phyloP scores from a whole-genome alignment of 1,284 basidiomycete genomes.

The Papiliotrema flavescens region DNA sequence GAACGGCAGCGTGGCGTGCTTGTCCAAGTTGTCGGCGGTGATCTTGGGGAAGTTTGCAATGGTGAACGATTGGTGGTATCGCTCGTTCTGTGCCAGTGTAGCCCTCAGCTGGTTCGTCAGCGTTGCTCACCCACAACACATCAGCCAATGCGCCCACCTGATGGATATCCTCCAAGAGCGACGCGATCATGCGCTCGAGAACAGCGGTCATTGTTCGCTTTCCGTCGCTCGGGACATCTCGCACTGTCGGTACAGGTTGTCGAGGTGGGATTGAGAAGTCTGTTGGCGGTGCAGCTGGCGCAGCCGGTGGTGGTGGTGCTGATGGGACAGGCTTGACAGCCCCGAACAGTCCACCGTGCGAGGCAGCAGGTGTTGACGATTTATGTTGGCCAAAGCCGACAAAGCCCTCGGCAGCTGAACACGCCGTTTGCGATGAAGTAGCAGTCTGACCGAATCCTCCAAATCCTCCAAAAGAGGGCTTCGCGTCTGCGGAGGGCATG shows the following conservation, averaged over 20 bases:
- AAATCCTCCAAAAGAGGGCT: not conserved
- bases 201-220: slow-evolving; percentile 25
- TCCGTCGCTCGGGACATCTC: slow-evolving; percentile 26
- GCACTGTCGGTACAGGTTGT: slow-evolving; percentile 33
- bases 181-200: slow-evolving; percentile 42
- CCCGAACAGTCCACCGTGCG: not conserved
- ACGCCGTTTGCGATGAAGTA: not conserved
- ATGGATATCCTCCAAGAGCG: slow-evolving; percentile 43
- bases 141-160: slow-evolving; percentile 12
- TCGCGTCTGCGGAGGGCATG: not conserved
- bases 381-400: not conserved
- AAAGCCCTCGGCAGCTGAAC: not conserved
- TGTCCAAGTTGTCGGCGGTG: slow-evolving; percentile 32
- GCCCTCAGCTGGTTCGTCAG: slow-evolving; percentile 36
- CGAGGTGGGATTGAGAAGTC: slow-evolving; percentile 24
- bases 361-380: not conserved
- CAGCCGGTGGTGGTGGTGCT: not conserved
- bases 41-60: slow-evolving; percentile 15
- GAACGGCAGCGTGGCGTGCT: slow-evolving; percentile 31
- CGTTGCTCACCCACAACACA: not conserved
- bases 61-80: slow-evolving; percentile 28
- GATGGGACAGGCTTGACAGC: too few species aligned
- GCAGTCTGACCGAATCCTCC: slow-evolving; percentile 5
- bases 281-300: not conserved
- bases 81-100: slow-evolving; percentile 28